Base-by-base conservation (phyloP, 345 rosid genomes). In the Hirschfeldia incana region DNA sequence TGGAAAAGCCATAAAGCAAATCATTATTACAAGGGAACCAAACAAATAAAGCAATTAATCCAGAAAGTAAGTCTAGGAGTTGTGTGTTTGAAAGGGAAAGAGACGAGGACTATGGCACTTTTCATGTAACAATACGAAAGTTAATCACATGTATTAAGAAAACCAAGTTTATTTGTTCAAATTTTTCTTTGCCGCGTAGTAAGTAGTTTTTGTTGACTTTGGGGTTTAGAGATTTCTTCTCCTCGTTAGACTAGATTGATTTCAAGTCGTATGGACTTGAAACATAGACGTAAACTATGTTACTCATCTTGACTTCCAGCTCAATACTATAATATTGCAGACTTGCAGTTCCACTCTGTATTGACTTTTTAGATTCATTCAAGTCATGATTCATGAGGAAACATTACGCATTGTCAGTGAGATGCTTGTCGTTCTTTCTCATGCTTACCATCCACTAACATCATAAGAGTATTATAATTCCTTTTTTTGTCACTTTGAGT, bases 41-140 rank as follows among this genome's bases (percentile, higher is more conserved):
- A 7, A 13, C 7, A 3, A 5, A 73, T 75, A 66, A 65, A 75
- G 72, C 57, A 7, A 46, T 49, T 11, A 61, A 29, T 46, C 61
- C 12, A 6, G 1, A 76, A 76, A 76, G 73, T 58, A 39, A 65
- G 69, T 67, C 59, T 76, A 58, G 55, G 69, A 36, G 69, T 15
- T 13, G 46, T 15, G 68, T 65, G 46, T 3, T 64, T 4, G 3
- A 16, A 11, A 32, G 26, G 77, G 70, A 8, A 74, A 74, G 16
- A 49, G 64, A 51, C 65, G 28, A 36, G n/a, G 11, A 7, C n/a
- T 36, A 15, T 6, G 5, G 27, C 10, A 26, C 46, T 42, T n/a
- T 39, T 39, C 46, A 39, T 39, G 46, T 39, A 37, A 8, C 3
- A 39, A 39, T 39, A 39, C 9, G 46, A 39, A 39, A 42, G 49